Evolutionary conservation across 2,329 filamentous ascomycete genomes (phyloP).

Genomic region (Ophiostoma himal-ulmi): DNA sequence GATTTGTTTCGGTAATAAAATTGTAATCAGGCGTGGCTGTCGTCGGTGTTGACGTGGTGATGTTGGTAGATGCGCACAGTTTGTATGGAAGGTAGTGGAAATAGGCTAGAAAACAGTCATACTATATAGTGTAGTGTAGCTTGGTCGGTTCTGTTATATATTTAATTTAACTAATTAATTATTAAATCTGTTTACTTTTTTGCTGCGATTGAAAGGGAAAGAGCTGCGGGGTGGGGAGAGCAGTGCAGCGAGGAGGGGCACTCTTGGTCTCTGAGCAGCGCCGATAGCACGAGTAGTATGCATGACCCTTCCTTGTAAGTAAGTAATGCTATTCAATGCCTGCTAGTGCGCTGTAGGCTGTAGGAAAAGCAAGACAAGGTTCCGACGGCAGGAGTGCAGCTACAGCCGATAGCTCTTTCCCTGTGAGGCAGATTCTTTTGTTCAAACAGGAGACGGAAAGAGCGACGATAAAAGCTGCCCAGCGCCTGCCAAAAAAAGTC

Average conservation of each 20-base stretch:
- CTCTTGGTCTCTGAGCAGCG: background rate
- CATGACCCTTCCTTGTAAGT: background rate
- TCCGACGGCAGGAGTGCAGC: background rate
- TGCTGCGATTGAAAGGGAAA: background rate
- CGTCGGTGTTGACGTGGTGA: background rate
- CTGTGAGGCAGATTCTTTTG: background rate
- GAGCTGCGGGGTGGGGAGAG: conserved; percentile 11
- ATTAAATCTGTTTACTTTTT: conserved; percentile 1
- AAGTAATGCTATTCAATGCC: background rate
- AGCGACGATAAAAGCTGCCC: background rate
- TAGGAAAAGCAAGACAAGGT: background rate
- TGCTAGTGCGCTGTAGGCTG: no score
- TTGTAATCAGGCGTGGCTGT: background rate
- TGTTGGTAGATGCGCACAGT: background rate
- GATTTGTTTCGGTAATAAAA: background rate
- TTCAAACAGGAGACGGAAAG: background rate
- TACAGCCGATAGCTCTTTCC: background rate
- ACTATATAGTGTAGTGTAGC: background rate
- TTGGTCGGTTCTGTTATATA: background rate
- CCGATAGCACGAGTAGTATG: background rate
- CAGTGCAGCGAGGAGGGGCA: conserved; percentile 5
- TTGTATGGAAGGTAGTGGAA: conserved; percentile 5
- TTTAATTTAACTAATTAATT: background rate
- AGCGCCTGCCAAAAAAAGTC: background rate
- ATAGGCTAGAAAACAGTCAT: conserved; percentile 9